A percentile compares a stretch with the other conserved stretches of the same genome.
Conservation (phyloP, 768 basidiomycete species). For the Agaricus subrufescens region DNA sequence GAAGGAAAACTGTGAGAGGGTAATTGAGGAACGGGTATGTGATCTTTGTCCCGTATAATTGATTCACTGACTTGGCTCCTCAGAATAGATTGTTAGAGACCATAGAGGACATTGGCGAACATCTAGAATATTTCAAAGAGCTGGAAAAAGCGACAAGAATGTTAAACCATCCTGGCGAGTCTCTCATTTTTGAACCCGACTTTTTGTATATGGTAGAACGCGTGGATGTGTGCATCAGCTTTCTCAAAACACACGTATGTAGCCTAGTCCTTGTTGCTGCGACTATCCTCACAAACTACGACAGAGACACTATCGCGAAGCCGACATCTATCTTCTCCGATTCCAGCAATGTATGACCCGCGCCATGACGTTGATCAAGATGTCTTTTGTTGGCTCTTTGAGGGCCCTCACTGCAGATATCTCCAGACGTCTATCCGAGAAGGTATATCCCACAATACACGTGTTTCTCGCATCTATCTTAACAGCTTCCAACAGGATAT, state of each 20-base stretch:
- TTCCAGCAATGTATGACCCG: conserved; percentile 99
- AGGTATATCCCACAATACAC: conserved; percentile 34
- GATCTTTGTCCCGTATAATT: not conserved
- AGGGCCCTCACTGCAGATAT: conserved; percentile 77
- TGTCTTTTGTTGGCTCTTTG: conserved; percentile 89
- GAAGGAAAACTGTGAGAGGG: conserved; percentile 85
- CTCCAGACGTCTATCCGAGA: conserved; percentile 67
- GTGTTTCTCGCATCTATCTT: not conserved
- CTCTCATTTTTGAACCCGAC: conserved; percentile 84
- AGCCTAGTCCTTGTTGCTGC: not conserved
- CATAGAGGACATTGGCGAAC: conserved; percentile 76
- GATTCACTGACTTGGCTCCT: not conserved
- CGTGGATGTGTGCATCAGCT: conserved; percentile 92
- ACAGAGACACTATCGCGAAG: conserved; percentile 88
- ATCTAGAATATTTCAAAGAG: conserved; percentile 92
- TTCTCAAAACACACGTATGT: conserved; percentile 80
- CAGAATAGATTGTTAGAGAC: conserved; percentile 75
- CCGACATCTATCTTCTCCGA: conserved; percentile 90
- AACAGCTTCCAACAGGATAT: conserved; percentile 46
- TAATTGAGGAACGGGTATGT: conserved; percentile 86
- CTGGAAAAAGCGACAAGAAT: conserved; percentile 90
- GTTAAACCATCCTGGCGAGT: conserved; percentile 91
- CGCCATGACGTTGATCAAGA: conserved; percentile 96
- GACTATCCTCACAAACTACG: not conserved
- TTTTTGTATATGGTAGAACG: conserved; percentile 96